phyloP scores from a whole-genome alignment of 164 flowering plant species.

The Magnolia sinica region DNA sequence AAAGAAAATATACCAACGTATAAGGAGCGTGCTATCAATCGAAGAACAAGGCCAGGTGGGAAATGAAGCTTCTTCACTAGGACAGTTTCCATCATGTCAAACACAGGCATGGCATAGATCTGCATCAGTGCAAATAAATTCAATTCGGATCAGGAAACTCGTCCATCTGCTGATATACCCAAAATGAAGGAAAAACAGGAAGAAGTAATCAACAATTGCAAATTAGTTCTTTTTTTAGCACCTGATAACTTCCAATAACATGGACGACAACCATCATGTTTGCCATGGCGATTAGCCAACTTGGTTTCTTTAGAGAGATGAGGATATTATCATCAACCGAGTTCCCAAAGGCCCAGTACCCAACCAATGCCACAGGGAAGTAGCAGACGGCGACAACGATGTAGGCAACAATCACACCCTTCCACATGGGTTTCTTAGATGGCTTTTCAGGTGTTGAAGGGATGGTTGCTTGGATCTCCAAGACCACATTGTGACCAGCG shows the following conservation, averaged over 20 bases:
- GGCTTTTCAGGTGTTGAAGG: slow-evolving; percentile 65
- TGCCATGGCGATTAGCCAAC: slow-evolving; percentile 57
- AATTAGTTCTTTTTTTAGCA: slow-evolving; percentile 1
- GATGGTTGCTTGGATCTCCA: slow-evolving; percentile 73
- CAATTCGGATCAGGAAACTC: background rate
- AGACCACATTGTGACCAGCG: slow-evolving; percentile 70
- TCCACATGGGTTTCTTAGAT: slow-evolving; percentile 68
- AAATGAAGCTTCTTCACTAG: slow-evolving; percentile 44
- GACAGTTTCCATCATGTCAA: slow-evolving; percentile 60
- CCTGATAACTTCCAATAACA: slow-evolving; percentile 67
- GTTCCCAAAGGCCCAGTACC: slow-evolving; percentile 53
- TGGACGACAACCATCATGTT: slow-evolving; percentile 62
- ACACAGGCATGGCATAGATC: slow-evolving; percentile 63
- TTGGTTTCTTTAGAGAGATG: slow-evolving; percentile 42
- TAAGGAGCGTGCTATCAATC: slow-evolving; percentile 36
- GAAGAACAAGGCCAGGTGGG: slow-evolving; percentile 38
- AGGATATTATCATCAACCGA: slow-evolving; percentile 52
- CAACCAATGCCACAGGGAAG: slow-evolving; percentile 55
- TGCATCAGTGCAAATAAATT: slow-evolving; percentile 5
- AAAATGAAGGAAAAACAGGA: background rate
- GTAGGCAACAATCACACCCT: slow-evolving; percentile 49
- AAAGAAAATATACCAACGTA: slow-evolving; percentile 46
- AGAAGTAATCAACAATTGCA: background rate
- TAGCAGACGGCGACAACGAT: slow-evolving; percentile 44
- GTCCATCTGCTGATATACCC: background rate